Evolutionary conservation across 495 filamentous ascomycete genomes (phyloP).

Genomic region (Neurospora sp.): DNA sequence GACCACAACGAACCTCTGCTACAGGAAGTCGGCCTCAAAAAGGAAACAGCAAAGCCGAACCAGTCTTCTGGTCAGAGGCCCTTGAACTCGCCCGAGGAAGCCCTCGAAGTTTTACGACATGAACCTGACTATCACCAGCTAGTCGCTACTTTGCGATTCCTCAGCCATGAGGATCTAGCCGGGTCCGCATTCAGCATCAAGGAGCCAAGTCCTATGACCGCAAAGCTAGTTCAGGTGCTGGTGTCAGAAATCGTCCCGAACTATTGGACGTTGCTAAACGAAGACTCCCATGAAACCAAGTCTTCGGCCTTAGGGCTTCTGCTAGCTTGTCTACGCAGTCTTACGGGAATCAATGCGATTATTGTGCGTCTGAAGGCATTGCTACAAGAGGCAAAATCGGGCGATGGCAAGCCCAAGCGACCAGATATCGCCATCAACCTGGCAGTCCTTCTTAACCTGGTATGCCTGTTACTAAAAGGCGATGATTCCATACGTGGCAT

Average conservation of each 20-base stretch:
- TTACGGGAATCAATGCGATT: conserved; percentile 62
- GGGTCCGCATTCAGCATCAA: conserved; percentile 44
- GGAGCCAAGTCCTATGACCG: conserved; percentile 50
- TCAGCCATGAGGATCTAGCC: conserved; percentile 32
- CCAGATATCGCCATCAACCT: conserved; percentile 29
- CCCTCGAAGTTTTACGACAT: conserved; percentile 51
- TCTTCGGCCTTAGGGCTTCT: conserved; percentile 34
- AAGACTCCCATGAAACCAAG: conserved; percentile 23
- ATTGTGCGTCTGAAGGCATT: conserved; percentile 48
- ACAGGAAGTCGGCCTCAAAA: conserved; percentile 9
- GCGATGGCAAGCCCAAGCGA: conserved; percentile 22
- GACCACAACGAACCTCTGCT: conserved; percentile 4
- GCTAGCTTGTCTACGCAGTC: conserved; percentile 57
- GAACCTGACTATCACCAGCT: conserved; percentile 55
- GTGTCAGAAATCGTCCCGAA: conserved; percentile 61
- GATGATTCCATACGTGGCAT: conserved; percentile 44
- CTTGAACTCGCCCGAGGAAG: conserved; percentile 41
- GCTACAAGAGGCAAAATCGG: conserved; percentile 32
- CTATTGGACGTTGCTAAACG: conserved; percentile 58
- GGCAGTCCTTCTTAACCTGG: conserved; percentile 31
- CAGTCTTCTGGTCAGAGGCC: not conserved
- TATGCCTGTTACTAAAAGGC: conserved; percentile 45
- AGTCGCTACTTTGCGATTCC: conserved; percentile 37
- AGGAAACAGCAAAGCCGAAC: conserved; percentile 8
- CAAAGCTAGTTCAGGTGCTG: conserved; percentile 61